Conservation (phyloP, 1,139 yeast species). For the Pichia sp. region DNA sequence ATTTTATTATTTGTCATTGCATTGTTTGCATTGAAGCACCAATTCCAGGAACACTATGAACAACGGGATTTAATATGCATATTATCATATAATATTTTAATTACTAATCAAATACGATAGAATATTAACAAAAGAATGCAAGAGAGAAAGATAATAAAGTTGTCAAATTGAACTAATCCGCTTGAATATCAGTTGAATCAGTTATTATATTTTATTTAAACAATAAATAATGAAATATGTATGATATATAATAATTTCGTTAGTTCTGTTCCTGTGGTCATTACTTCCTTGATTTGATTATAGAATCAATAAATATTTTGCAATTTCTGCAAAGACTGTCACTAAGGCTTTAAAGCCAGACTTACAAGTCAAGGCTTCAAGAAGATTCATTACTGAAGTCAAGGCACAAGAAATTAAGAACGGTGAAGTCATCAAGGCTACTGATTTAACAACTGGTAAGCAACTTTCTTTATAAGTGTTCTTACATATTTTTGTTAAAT, state of each 20-base stretch:
- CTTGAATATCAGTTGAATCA: too few species aligned
- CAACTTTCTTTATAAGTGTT: slow-evolving; percentile 11
- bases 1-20: neutral
- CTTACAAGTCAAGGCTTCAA: slow-evolving; percentile 65
- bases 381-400: slow-evolving; percentile 72
- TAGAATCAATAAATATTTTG: slow-evolving; percentile 80
- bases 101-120: too few species aligned
- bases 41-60: too few species aligned
- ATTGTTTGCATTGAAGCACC: neutral
- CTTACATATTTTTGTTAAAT: too few species aligned
- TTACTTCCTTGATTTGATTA: neutral
- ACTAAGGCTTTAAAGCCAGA: slow-evolving; percentile 90
- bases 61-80: too few species aligned
- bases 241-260: too few species aligned
- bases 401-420: slow-evolving; percentile 66
- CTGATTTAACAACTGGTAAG: slow-evolving; percentile 24
- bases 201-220: too few species aligned
- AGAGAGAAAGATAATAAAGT: too few species aligned
- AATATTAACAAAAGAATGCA: too few species aligned
- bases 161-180: too few species aligned
- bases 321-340: slow-evolving; percentile 84
- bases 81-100: too few species aligned
- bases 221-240: neutral
- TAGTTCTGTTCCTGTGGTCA: neutral
- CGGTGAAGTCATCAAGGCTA: slow-evolving; percentile 41